Base-by-base conservation (phyloP, 805 yeast species). In the Metschnikowia reukaufii region DNA sequence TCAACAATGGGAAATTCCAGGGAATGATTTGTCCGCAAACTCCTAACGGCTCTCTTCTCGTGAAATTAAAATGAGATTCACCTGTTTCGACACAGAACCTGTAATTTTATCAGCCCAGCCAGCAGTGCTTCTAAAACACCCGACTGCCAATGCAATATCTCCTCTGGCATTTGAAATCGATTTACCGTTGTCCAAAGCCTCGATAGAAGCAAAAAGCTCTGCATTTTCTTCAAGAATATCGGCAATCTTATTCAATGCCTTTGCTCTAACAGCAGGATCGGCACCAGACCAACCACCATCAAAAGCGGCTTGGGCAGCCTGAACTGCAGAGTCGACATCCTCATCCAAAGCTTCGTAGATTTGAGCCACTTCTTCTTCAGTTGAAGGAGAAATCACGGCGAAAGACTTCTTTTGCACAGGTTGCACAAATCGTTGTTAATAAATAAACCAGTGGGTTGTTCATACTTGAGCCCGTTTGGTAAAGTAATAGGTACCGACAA, bases 21-120 rank as follows among this genome's bases (percentile, higher is more conserved):
- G 97, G 97, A 57, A 91, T 90, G 63, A 91, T 87, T 69, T 88
- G 96, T 49, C 96, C 97, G 67, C 96, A 88, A 39, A 91, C 97
- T 65, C 97, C 97, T 60, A 88, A 74, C 49, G 97, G 96, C 70
- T 90, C 96, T 68, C 86, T 85, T 67, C 83, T 81, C 55, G 92
- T 84, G 72, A 84, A 88, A 52, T 81, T 80, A 66, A 90, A 82
- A 68, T 87, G 88, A 41, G 81, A 72, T 48, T 70, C 66, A 52
- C 91, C 92, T 41, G 95, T 83, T 66, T 88, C 88, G 48, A 88
- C 48, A 83, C 68, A 55, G 82, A 77, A 59, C 96, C 97, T 56
- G 76, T 78, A 55, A 87, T 71, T 75, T 91, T 90, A 72, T 89
- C 97, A 60, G 96, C 88, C 82, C 82, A 88, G 54, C 97, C 97